A percentile compares a stretch with the other conserved stretches of the same genome.
Conservation (phyloP, 345 rosid genomes). For the Anastatica hierochuntica region DNA sequence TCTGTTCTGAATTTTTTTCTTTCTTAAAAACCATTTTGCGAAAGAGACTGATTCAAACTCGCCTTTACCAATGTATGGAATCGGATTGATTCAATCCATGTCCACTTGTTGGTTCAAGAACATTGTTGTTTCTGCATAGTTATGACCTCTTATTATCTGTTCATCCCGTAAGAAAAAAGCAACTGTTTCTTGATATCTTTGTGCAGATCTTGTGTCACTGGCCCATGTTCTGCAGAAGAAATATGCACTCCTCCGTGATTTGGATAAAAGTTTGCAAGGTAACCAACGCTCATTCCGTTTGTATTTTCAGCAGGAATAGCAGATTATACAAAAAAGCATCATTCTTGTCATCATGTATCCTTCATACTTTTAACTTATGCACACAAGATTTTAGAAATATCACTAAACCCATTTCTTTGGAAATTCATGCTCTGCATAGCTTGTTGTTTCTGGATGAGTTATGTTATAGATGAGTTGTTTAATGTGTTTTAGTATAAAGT, state of each 20-base stretch:
- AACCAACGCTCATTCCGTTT: too few relatives aligned
- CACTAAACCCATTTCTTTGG: background rate
- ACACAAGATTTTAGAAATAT: too few relatives aligned
- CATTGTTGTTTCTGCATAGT: background rate
- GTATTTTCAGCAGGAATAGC: too few relatives aligned
- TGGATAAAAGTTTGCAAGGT: conserved; percentile 93
- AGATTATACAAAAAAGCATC: too few relatives aligned
- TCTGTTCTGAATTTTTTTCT: too few relatives aligned
- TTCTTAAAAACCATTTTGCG: too few relatives aligned
- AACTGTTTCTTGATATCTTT: background rate
- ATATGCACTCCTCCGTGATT: conserved; percentile 70
- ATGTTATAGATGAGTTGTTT: background rate
- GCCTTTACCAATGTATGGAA: too few relatives aligned
- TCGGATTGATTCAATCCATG: too few relatives aligned
- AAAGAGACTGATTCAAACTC: too few relatives aligned
- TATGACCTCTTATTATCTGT: background rate
- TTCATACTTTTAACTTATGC: too few relatives aligned
- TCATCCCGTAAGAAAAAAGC: background rate
- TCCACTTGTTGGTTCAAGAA: too few relatives aligned
- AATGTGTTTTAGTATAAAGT: background rate
- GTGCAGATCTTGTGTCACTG: conserved; percentile 64
- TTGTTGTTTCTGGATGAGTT: background rate
- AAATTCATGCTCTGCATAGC: too few relatives aligned
- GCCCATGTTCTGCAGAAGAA: conserved; percentile 84
- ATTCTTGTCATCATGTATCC: background rate